A percentile compares a stretch with the other conserved stretches of the same genome.
Evolutionary conservation across 78 protist species (phyloP).

Genomic region (Cyanophora paradoxa): DNA sequence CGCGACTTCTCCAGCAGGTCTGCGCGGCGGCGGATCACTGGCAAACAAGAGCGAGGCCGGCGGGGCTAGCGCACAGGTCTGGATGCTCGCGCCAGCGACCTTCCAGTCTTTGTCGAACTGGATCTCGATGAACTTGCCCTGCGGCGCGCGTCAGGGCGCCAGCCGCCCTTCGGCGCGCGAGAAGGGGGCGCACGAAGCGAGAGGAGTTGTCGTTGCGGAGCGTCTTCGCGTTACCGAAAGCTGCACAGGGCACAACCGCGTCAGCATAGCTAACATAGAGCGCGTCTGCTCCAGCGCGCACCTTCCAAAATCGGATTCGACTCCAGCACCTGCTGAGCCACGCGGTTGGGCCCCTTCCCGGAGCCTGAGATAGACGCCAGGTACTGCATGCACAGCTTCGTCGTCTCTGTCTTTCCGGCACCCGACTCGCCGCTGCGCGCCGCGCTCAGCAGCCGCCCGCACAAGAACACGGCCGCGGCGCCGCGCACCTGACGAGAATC

Average conservation of each 20-base stretch:
- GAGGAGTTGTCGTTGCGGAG: constrained; percentile 35
- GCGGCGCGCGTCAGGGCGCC: no score
- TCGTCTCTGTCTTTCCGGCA: constrained; percentile 41
- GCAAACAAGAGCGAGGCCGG: no score
- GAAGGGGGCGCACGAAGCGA: not conserved
- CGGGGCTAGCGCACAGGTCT: not conserved
- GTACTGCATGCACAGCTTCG: constrained; percentile 39
- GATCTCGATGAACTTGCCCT: constrained; percentile 39
- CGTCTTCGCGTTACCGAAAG: constrained; percentile 45
- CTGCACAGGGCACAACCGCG: no score
- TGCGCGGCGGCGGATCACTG: no score
- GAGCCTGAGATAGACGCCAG: constrained; percentile 11
- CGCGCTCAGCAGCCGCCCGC: not conserved
- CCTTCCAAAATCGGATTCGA: constrained; percentile 22
- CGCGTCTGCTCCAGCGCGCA: no score
- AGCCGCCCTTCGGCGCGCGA: constrained; percentile 4
- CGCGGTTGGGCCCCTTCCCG: not conserved
- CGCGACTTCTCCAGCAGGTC: constrained; percentile 86
- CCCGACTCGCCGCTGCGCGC: constrained; percentile 28
- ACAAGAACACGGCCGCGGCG: not conserved
- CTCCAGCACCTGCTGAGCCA: not conserved
- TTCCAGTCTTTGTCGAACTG: constrained; percentile 4
- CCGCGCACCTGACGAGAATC: not conserved
- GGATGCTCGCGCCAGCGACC: constrained; percentile 21
- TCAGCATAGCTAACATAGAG: no score